Evolutionary conservation across 768 basidiomycete species (phyloP).

Genomic region (Strobilomyces dryophilus): DNA sequence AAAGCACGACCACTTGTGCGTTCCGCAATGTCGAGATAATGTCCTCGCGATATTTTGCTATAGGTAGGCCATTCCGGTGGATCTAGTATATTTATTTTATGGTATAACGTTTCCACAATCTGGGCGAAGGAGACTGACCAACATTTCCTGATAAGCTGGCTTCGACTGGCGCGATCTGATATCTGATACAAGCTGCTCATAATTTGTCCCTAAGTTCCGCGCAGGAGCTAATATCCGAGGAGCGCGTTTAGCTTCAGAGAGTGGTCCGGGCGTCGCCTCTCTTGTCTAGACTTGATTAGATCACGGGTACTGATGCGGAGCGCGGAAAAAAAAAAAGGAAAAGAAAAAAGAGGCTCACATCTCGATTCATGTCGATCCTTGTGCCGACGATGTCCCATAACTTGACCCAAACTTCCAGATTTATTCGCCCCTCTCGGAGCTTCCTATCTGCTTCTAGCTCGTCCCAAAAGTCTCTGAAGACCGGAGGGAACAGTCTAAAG

Average conservation of each 20-base stretch:
- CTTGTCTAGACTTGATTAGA: constrained; percentile 14
- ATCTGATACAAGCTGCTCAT: constrained; percentile 52
- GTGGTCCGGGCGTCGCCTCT: constrained; percentile 18
- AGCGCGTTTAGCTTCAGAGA: constrained; percentile 13
- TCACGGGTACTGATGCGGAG: not conserved
- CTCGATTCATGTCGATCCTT: constrained; percentile 42
- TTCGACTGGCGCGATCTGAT: constrained; percentile 62
- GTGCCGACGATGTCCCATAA: constrained; percentile 58
- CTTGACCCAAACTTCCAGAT: constrained; percentile 68
- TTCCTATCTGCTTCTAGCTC: constrained; percentile 72
- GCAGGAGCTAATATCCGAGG: constrained; percentile 1
- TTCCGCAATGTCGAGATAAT: constrained; percentile 68
- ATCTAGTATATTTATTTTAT: constrained; percentile 36
- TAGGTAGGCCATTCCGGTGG: constrained; percentile 78
- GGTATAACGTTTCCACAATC: not conserved
- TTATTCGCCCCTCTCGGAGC: constrained; percentile 53
- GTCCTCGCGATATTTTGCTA: constrained; percentile 72
- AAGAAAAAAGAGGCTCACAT: constrained; percentile 36
- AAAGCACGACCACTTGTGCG: constrained; percentile 85
- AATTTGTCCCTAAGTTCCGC: constrained; percentile 18
- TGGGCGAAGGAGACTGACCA: constrained; percentile 46
- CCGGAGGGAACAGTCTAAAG: constrained; percentile 74
- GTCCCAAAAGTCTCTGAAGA: constrained; percentile 89
- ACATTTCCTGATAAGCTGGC: constrained; percentile 80
- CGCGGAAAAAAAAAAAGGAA: too few relatives aligned